Base-by-base conservation (phyloP, 106 monocot genomes). In the Dendrobium huoshanense region DNA sequence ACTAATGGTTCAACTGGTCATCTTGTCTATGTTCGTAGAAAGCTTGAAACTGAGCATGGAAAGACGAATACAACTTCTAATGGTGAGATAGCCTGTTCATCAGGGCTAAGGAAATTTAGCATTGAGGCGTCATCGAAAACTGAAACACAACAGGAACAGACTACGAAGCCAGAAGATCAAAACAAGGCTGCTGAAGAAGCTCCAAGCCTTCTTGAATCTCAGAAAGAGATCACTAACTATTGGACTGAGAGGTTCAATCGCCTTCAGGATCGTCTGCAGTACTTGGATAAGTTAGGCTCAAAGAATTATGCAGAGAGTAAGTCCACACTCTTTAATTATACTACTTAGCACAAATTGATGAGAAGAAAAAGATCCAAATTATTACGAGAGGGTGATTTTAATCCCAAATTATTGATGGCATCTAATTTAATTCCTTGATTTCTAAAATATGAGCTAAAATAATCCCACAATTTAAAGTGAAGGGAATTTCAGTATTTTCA, bases 21-120 rank as follows among this genome's bases (percentile, higher is more conserved):
- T 87, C 81, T 95, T 72, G 92, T 90, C 1, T 91, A 93, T 88
- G 91, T 88, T 19, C 91, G 91, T 37, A 90, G 93, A 80, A 93
- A 87, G 73, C 85, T 85, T 67, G 91, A 95, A 75, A 80, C 86
- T 49, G 96, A 92, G 40, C 77, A 83, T 67, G 81, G 81, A 47
- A 93, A 92, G 45, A 31, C 49, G 9, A 81, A 77, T 31, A 41
- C 10, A 48, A 7, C 76, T 49, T 76, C 49, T 37, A 33, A 47
- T 16, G 9, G 55, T 5, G 55, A 54, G 31, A 75, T 56, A 15
- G 44, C 47, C 43, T 43, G 59, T 24, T 81, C 75, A 19, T 44
- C 67, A 2, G 37, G 31, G 19, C 4, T 81, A 25, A 64, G 31
- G 65, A 82, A 82, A 82, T 49, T 11, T 4, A 64, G 25, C 20